A percentile compares a stretch with the other conserved stretches of the same genome.
Evolutionary conservation across 805 yeast species (phyloP).

Genomic region (Kregervanrija fluxuum): DNA sequence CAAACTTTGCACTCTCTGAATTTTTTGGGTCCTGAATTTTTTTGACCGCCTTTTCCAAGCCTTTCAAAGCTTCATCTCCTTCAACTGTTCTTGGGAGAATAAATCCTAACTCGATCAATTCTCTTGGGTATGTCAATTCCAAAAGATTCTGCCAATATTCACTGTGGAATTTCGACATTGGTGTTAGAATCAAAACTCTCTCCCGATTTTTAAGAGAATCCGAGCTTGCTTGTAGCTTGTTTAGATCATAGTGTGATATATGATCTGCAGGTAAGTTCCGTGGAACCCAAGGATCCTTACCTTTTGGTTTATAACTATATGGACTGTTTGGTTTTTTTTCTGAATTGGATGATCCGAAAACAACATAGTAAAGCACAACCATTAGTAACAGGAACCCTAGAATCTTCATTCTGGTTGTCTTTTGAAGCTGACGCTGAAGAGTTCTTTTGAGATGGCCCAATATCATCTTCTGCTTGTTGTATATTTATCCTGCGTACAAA

Average conservation of each 20-base stretch:
- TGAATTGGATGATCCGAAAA: not conserved
- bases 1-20: conserved; percentile 54
- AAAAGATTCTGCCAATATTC: conserved; percentile 85
- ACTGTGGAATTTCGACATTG: conserved; percentile 79
- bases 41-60: conserved; percentile 71
- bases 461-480: too few relatives aligned
- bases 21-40: conserved; percentile 53
- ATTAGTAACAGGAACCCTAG: too few relatives aligned
- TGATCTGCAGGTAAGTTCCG: conserved; percentile 63
- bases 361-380: not conserved
- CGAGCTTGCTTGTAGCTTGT: conserved; percentile 63
- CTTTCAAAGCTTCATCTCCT: conserved; percentile 73
- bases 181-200: conserved; percentile 79
- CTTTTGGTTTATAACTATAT: conserved; percentile 37
- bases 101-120: conserved; percentile 80
- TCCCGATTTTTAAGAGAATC: conserved; percentile 72
- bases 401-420: not conserved
- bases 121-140: conserved; percentile 74
- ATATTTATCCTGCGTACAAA: too few relatives aligned
- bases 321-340: conserved; percentile 18
- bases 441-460: too few relatives aligned
- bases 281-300: conserved; percentile 45
- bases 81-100: conserved; percentile 77
- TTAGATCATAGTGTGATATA: conserved; percentile 78
- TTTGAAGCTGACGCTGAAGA: not conserved